A percentile compares a stretch with the other conserved stretches of the same genome.
These are phyloP conservation scores for Tuber melanosporum DNA, from an alignment of 495 filamentous ascomycete species.

Conservation along the genomic window DNA sequence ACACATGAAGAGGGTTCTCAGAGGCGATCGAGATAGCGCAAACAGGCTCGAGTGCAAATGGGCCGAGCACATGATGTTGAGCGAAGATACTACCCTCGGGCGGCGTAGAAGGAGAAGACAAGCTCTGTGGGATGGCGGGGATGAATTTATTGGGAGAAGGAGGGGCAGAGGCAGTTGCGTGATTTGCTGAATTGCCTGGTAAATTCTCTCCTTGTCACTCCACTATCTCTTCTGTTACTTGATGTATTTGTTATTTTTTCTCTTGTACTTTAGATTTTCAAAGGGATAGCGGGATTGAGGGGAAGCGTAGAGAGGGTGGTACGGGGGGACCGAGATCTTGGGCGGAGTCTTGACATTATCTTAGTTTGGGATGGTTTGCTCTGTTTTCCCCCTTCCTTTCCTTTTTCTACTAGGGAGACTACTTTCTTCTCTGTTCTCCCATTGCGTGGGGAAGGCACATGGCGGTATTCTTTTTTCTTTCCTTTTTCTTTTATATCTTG, in stretches of 20 bases:
- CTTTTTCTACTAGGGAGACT: neutral
- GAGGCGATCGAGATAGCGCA: constrained; percentile 65
- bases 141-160: constrained; percentile 9
- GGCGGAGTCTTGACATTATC: neutral
- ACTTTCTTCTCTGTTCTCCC: neutral
- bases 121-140: constrained; percentile 8
- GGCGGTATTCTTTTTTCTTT: neutral
- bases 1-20: constrained; percentile 74
- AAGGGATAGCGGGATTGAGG: neutral
- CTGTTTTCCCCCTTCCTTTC: neutral
- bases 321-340: neutral
- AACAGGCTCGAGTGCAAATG: constrained; percentile 75
- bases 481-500: neutral
- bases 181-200: constrained; percentile 16
- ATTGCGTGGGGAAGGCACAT: neutral
- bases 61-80: constrained; percentile 89
- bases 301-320: neutral
- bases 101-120: constrained; percentile 66
- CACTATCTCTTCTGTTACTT: neutral
- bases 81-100: constrained; percentile 66
- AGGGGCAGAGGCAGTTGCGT: constrained; percentile 20
- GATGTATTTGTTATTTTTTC: neutral
- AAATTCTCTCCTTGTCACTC: neutral
- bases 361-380: neutral
- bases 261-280: neutral